Percentiles rank a stretch among this genome's conserved stretches.
Conservation (phyloP, 2,329 filamentous ascomycete species). For the Fusarium sp. region DNA sequence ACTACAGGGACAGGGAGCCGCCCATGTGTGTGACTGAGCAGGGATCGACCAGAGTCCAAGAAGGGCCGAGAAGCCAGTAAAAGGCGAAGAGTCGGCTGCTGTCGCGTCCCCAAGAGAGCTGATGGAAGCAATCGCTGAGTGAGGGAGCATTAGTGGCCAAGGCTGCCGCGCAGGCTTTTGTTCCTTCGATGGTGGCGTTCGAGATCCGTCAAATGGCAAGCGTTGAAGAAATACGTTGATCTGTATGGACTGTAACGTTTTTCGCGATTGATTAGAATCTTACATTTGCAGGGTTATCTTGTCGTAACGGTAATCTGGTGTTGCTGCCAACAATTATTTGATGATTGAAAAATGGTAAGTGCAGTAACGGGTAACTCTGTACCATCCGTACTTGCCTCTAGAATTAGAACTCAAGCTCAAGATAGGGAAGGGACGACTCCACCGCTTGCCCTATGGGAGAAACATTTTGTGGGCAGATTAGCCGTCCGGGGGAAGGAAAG, state of each 20-base stretch:
- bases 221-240: constrained; percentile 19
- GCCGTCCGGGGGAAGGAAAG: constrained; percentile 12
- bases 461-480: constrained; percentile 37
- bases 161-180: constrained; percentile 23
- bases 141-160: constrained; percentile 27
- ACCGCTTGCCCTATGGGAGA: constrained; percentile 20
- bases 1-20: constrained; percentile 7
- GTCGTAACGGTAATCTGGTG: neutral
- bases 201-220: constrained; percentile 21
- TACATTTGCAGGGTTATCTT: neutral
- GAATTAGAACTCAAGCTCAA: neutral
- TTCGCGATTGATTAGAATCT: constrained; percentile 5
- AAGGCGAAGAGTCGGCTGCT: constrained; percentile 25
- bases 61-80: constrained; percentile 48
- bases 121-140: constrained; percentile 5
- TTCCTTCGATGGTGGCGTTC: constrained; percentile 12
- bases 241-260: constrained; percentile 11
- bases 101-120: constrained; percentile 22
- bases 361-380: neutral
- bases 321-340: neutral
- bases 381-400: neutral
- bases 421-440: neutral
- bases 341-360: neutral
- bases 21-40: constrained; percentile 27
- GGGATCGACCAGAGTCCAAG: constrained; percentile 28